Evolutionary conservation across 805 yeast genomes (phyloP), one percentile per base, ranked within the genome.

Genomic region (Pichia pseudocactophila): DNA sequence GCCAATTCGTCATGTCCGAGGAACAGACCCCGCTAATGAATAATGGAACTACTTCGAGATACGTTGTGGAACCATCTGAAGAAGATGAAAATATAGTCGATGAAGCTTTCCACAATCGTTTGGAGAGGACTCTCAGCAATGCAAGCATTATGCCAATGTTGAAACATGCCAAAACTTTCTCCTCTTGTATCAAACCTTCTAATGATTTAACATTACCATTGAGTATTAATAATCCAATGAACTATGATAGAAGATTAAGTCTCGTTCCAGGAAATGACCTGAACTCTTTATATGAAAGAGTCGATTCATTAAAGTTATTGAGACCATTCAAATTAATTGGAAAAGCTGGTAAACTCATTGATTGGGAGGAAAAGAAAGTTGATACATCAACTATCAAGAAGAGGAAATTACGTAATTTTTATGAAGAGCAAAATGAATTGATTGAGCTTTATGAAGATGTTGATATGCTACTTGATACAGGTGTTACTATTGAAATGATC

Each of bases 401-500:
- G 18, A 56, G 48, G 33, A 42, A 50, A 10, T 40, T 74, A 5
- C 60, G 66, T 22, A 43, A 56, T 16, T 82, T 63, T 57, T 83
- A 84, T 59, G 58, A 59, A 34, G 55, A 62, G 2, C 90, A 82
- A 59, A 83, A 83, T 56, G 74, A 67, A 34, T 55, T 78, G 40
- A 74, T 82, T 40, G 73, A 69, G 19, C 64, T 74, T 41, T 80
- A 73, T 52, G 57, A 58, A 30, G 81, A 74, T 44, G 75, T 83
- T 20, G 94, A 83, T 55, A 64, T 66, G 39, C 63, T 82, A 40
- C 65, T 83, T 36, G 92, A 82, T 53, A 74, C 85, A 4, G 88
- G 88, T 1, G 70, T 83, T 44, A 83, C 79, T 49, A 69, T 71
- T 45, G 66, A 72, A 35, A 78, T 83, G 78, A 68, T 84, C 40